Evolutionary conservation across 495 filamentous ascomycete genomes (phyloP).

Genomic region (Neurospora sp.): DNA sequence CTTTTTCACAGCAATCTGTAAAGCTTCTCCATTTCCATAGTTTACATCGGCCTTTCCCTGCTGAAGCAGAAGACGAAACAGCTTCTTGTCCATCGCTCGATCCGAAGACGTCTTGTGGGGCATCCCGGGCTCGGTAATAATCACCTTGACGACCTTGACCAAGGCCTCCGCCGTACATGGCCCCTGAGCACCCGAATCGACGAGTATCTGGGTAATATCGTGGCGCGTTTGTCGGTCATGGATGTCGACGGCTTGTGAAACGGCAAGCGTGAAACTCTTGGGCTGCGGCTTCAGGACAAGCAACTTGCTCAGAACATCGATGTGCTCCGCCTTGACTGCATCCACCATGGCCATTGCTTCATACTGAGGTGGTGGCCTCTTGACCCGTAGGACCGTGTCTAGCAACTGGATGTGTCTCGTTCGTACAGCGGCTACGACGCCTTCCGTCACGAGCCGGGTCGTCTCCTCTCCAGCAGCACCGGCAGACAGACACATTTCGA

Average conservation of each 20-base stretch:
- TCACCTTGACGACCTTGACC: conserved; percentile 9
- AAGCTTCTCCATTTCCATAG: conserved; percentile 21
- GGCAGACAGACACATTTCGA: conserved; percentile 17
- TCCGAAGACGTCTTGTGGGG: neutral
- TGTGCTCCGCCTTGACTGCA: conserved; percentile 12
- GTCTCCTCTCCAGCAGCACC: conserved; percentile 19
- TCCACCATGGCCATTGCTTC: conserved; percentile 18
- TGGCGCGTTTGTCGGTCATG: conserved; percentile 7
- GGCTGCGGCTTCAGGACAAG: conserved; percentile 13
- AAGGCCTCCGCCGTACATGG: conserved; percentile 16
- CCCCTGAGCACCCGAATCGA: conserved; percentile 15
- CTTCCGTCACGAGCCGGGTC: conserved; percentile 12
- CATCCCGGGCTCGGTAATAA: conserved; percentile 1
- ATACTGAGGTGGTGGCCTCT: conserved; percentile 6
- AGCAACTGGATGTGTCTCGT: conserved; percentile 6
- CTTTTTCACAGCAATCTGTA: conserved; percentile 26
- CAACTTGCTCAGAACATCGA: conserved; percentile 14
- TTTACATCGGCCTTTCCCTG: conserved; percentile 35
- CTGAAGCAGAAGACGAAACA: conserved; percentile 26
- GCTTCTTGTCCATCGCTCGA: conserved; percentile 15
- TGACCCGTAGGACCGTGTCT: conserved; percentile 11
- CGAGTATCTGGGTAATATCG: conserved; percentile 8
- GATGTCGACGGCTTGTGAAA: conserved; percentile 15
- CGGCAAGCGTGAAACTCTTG: conserved; percentile 10
- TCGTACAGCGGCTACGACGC: conserved; percentile 13